Evolutionary conservation across 352 stramenopile species (phyloP), one percentile per base, ranked within the genome.

Genomic region (Pythium coloratum): DNA sequence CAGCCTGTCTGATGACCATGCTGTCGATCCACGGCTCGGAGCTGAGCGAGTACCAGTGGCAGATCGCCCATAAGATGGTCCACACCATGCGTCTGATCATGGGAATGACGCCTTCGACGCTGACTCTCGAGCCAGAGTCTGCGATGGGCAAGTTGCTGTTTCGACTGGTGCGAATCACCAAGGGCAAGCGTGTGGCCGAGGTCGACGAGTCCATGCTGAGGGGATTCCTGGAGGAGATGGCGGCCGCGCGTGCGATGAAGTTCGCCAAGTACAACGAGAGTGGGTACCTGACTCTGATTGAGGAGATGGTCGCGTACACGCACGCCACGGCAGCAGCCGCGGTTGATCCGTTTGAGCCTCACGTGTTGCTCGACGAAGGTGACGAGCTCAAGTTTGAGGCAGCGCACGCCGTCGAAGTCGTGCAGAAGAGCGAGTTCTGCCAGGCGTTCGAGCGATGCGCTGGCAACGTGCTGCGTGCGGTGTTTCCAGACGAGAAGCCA

Each of bases 141-240:
- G 66, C 80, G 7, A 69, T 86, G 46, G 66, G 70, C 28, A 90
- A 90, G 62, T 67, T 89, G n/a, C 63, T 90, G 6, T 90, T 86
- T 67, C 70, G 66, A 14, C 42, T 89, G 49, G 70, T 89, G 20
- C 82, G 82, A 18, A 34, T 76, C 9, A 67, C 73, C 16, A 38
- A 69, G 28, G 28, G 26, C 4, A 44, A 42, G n/a, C 13, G 38
- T 0, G 40, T 53, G 32, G 42, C 16, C 1, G 26, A 42, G 8
- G n/a, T 46, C 2, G 59, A 67, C n/a, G 66, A 72, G 59, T 20
- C 40, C 0, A 59, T 58, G 0, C 40, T 83, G 2, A 67, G 72
- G 1, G 30, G 14, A 7, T 81, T 87, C 28, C 54, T 90, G 56
- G 76, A 90, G 60, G 82, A 90, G 60, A 59, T 88, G 59, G 57